Base-by-base conservation (phyloP, 768 basidiomycete genomes). In the Omphalotus guepiniiformis region DNA sequence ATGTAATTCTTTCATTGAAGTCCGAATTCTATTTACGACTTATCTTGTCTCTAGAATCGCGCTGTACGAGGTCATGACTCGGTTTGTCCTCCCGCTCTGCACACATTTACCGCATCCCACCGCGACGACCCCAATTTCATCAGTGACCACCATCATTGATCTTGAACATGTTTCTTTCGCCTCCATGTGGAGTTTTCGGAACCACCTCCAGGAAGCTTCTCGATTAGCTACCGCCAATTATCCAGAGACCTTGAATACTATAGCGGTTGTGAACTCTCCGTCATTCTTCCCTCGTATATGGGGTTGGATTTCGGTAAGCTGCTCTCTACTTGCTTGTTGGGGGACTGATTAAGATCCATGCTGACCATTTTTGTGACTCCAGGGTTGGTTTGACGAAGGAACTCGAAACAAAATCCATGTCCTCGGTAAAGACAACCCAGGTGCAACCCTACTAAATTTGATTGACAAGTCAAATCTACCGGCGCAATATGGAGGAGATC, bases 251-350 rank as follows among this genome's bases (percentile, higher is more conserved):
- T 68, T 90, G 34, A 68, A 75, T 55, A 73, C 75, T 28, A 78
- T 84, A 55, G 82, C 73, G 9, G 64, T 93, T 45, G 81, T 93
- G 45, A 91, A 92, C 53, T 82, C 88, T 0, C 90, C 91, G 0
- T 70, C 79, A 0, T 93, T 90, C 71, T 93, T 93, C 63, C 78
- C 84, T 2, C 87, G 83, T 2, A 70, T 92, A 8, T 93, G 89
- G 89, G 75, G 74, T 26, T 92, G 89, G 89, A 73, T 92, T 60
- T 88, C 87, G 71, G 84, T 81, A 49, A 32, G 66, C 41, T 18
- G 16, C 11, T 35, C 19, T 11, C 8, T 8, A 39, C 37, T 21
- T 39, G 37, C 26, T 29, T 35, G 21, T 13, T 28, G 15, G n/a
- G n/a, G n/a, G n/a, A n/a, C n/a, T n/a, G n/a, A n/a, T n/a, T n/a